phyloP scores from a whole-genome alignment of 805 yeast genomes.

The Danielia reshetovae region DNA sequence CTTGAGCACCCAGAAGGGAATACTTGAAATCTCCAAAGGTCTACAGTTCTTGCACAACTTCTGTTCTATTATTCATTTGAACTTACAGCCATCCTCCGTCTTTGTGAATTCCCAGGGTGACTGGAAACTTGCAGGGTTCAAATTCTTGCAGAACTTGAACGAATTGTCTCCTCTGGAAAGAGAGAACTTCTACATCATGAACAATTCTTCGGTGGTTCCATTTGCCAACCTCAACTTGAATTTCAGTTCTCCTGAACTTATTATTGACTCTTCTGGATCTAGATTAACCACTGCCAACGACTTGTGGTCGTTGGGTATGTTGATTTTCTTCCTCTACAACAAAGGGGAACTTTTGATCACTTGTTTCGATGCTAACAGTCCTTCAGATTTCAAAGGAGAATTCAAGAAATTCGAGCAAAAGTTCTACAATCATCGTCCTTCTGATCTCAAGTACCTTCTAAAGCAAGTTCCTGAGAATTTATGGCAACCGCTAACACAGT shows the following conservation, averaged over 20 bases:
- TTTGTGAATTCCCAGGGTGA: conserved; percentile 81
- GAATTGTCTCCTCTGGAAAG: conserved; percentile 45
- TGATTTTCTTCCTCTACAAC: conserved; percentile 69
- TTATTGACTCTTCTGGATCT: conserved; percentile 50
- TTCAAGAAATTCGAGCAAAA: conserved; percentile 44
- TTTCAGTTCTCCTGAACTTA: conserved; percentile 81
- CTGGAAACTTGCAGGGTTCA: conserved; percentile 86
- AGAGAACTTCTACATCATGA: conserved; percentile 63
- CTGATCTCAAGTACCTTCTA: conserved; percentile 41
- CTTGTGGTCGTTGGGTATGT: conserved; percentile 76
- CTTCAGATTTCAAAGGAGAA: conserved; percentile 58
- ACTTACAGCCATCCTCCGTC: conserved; percentile 73
- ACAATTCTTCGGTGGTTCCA: conserved; percentile 74
- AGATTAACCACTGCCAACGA: conserved; percentile 65
- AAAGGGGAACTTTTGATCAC: conserved; percentile 41
- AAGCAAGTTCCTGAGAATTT: conserved; percentile 57
- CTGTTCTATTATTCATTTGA: conserved; percentile 71
- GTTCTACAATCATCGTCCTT: conserved; percentile 35
- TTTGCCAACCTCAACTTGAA: conserved; percentile 69
- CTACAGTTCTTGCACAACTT: conserved; percentile 77
- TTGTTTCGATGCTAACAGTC: conserved; percentile 45
- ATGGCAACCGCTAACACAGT: conserved; percentile 44
- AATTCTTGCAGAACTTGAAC: conserved; percentile 44
- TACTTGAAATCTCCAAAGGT: conserved; percentile 73
- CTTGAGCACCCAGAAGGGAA: conserved; percentile 73